Conservation (phyloP, 73 alveolate species). For the Symbiodinium pilosum region DNA sequence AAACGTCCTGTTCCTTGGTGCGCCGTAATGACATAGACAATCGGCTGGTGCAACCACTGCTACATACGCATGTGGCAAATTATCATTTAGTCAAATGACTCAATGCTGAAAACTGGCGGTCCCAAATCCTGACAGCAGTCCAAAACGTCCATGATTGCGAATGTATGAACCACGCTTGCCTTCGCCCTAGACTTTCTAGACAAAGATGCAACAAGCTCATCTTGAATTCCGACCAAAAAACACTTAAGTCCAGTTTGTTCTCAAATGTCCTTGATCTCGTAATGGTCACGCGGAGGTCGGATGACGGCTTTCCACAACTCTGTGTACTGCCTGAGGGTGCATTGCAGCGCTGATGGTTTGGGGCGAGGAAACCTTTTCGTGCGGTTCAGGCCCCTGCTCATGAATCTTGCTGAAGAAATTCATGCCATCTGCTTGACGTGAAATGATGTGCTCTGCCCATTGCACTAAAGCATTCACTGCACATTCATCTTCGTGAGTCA, state of each 20-base stretch:
- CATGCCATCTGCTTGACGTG: neutral
- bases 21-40: neutral
- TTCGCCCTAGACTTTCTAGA: too few relatives aligned
- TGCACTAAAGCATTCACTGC: too few relatives aligned
- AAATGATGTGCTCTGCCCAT: too few relatives aligned
- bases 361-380: neutral
- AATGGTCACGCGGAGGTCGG: constrained; percentile 99
- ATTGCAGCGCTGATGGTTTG: neutral
- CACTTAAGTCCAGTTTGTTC: too few relatives aligned
- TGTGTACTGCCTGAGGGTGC: constrained; percentile 96
- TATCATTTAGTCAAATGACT: constrained; percentile 9
- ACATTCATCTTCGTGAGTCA: too few relatives aligned
- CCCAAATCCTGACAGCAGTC: constrained; percentile 53
- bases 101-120: constrained; percentile 81
- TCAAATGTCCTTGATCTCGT: constrained; percentile 97
- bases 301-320: constrained; percentile 99
- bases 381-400: neutral
- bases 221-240: neutral
- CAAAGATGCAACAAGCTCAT: too few relatives aligned
- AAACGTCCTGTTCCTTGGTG: constrained; percentile 64
- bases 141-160: too few relatives aligned
- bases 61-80: neutral
- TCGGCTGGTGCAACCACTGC: too few relatives aligned
- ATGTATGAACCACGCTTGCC: too few relatives aligned
- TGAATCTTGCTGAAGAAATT: neutral